Evolutionary conservation across 805 yeast genomes (phyloP), one percentile per base, ranked within the genome.

Genomic region (Teunomyces lycoperdinae): DNA sequence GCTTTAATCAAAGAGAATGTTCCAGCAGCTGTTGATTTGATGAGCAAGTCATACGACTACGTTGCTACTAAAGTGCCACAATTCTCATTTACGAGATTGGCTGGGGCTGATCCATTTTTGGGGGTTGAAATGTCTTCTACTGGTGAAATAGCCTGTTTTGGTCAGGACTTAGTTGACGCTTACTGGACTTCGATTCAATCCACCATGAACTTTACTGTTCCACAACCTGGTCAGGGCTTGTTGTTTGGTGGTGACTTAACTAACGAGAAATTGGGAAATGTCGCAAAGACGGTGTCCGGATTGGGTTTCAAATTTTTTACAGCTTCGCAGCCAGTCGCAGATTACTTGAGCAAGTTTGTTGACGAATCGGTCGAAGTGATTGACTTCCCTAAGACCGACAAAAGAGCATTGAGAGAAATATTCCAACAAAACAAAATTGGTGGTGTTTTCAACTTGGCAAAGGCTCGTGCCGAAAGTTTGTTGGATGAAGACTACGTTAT

Each of bases 101-200:
- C 98, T 14, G 99, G 99, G 57, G 99, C 99, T 44, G 99, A 94
- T 70, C 99, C 99, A 54, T 91, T 88, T 79, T 78, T 94, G 64
- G 99, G 99, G 55, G 99, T 94, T 57, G 99, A 94, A 76, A 94
- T 94, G 99, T 85, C 98, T 5, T 91, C 98, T 9, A 94, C 99
- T 45, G 99, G 99, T 70, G 99, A 94, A 74, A 87, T 94, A 66
- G 99, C 99, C 28, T 88, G 97, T 66, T 94, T 94, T 66, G 99
- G 99, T 59, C 76, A 76, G 52, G 85, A 89, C 68, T 68, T 86
- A 53, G 60, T 79, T 48, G 98, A 94, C 71, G 96, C 98, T 31
- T 94, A 94, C 80, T 94, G 98, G 98, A 86, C 97, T 40, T 85
- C 98, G 11, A 83, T 92, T 60, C 97, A 94, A 78, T 81, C 96